Base-by-base conservation (phyloP, 108 stramenopile genomes). In the Cylindrotheca fusiformis region DNA sequence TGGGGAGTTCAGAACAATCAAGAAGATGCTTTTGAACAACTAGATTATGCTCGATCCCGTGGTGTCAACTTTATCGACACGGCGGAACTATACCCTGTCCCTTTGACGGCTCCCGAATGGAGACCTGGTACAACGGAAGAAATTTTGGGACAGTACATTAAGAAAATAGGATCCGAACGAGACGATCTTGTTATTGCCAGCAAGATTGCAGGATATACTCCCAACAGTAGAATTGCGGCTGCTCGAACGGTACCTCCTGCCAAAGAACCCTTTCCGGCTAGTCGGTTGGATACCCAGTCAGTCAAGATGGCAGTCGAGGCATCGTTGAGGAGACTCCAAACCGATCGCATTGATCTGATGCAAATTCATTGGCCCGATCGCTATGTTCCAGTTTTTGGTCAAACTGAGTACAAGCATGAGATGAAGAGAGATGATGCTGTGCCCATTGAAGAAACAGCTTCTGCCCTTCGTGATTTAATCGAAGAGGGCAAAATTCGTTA, bases 321-420 rank as follows among this genome's bases (percentile, higher is more conserved):
- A 18, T 91, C 86, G 2, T 65, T 98, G 25, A 32, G 75, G 66
- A 63, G 97, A 52, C 56, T 98, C 47, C 87, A 83, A 12, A 86
- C 86, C 1, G 94, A 95, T 60, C 93, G 96, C 68, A 90, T 98
- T 65, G 98, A 98, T 76, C 63, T 98, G 75, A 50, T 96, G 33
- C 94, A 95, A 62, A 48, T 98, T 26, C 91, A 97, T 62, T 98
- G 97, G 95, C 95, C 95, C 0, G 96, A 94, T 71, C 83, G 95
- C 4, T 90, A 86, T 29, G 63, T 80, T 29, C 85, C 82, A 6
- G n/a, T 93, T 4, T 96, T 96, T 72, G 95, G 97, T 0, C 69
- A 77, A 47, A 63, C 67, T 0, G 86, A 93, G 65, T 97, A 93
- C 64, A 61, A 61, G 25, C 82, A 76, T 5, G 19, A 45, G 2